Evolutionary conservation across 371 early-diverging fungal genomes (phyloP).

Genomic region (Syncephalis plumigaleata): DNA sequence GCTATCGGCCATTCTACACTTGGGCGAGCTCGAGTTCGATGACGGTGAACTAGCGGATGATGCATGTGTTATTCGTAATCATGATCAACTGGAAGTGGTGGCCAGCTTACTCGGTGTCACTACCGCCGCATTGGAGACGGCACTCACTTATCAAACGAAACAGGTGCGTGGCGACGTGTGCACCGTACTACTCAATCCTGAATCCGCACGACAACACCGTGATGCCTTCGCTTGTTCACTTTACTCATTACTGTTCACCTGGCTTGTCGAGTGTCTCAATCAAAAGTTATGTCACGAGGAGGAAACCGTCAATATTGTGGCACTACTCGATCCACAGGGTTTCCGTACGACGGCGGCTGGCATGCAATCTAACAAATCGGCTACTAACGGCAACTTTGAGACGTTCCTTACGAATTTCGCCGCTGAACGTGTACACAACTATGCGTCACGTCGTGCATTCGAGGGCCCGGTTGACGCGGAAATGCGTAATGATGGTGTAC

Average conservation of each 20-base stretch:
- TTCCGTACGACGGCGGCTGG: conserved; percentile 28
- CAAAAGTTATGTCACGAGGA: conserved; percentile 40
- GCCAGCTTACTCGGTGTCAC: conserved; percentile 70
- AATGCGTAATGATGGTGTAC: conserved; percentile 35
- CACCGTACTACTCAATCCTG: conserved; percentile 66
- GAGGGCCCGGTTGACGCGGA: conserved; percentile 25
- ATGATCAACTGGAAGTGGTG: conserved; percentile 44
- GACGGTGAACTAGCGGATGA: conserved; percentile 40
- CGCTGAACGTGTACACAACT: conserved; percentile 61
- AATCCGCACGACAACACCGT: conserved; percentile 54
- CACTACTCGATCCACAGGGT: conserved; percentile 49
- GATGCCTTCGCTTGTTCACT: conserved; percentile 57
- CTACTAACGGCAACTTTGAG: conserved; percentile 36
- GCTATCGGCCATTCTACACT: conserved; percentile 57
- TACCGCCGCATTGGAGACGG: conserved; percentile 41
- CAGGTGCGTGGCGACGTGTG: conserved; percentile 65
- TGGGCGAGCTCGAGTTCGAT: conserved; percentile 61
- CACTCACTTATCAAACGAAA: conserved; percentile 37
- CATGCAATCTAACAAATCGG: conserved; percentile 5
- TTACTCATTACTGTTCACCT: conserved; percentile 67
- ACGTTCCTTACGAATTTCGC: conserved; percentile 61
- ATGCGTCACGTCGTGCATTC: conserved; percentile 49
- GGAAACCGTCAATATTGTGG: conserved; percentile 45
- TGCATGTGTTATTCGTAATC: conserved; percentile 40
- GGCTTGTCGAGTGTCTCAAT: conserved; percentile 82